A percentile compares a stretch with the other conserved stretches of the same genome.
These are phyloP conservation scores for Tolypocladium ovalisporum DNA, from an alignment of 2,329 filamentous ascomycete species.

Conservation along the genomic window DNA sequence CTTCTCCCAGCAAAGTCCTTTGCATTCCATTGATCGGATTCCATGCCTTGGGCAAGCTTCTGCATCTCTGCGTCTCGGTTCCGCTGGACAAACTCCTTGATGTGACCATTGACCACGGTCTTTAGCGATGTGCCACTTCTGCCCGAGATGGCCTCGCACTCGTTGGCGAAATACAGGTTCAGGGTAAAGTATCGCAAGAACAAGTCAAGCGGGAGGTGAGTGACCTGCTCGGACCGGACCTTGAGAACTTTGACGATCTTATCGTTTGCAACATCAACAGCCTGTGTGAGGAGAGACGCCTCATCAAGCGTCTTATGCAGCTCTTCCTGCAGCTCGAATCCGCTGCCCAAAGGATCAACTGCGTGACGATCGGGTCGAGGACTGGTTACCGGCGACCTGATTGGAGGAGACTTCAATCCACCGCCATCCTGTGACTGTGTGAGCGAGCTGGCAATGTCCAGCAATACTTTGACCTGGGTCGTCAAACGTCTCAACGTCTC, in stretches of 20 bases:
- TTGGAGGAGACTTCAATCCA: conserved; percentile 34
- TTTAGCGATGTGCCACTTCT: conserved; percentile 66
- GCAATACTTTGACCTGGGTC: conserved; percentile 85
- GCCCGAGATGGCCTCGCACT: conserved; percentile 77
- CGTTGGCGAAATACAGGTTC: conserved; percentile 73
- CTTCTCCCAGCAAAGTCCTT: conserved; percentile 61
- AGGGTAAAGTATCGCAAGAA: conserved; percentile 77
- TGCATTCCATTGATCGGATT: conserved; percentile 69
- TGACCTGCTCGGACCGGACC: conserved; percentile 64
- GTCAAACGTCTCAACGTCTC: conserved; percentile 78
- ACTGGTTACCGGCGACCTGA: conserved; percentile 42
- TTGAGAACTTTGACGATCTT: conserved; percentile 65
- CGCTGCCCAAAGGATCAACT: conserved; percentile 12
- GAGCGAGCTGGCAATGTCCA: conserved; percentile 80
- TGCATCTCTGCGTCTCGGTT: conserved; percentile 65
- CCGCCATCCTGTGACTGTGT: conserved; percentile 28
- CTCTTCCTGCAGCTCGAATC: conserved; percentile 55
- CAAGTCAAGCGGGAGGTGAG: conserved; percentile 52
- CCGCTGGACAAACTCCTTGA: conserved; percentile 65
- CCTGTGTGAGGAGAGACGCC: conserved; percentile 66
- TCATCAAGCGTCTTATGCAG: conserved; percentile 68
- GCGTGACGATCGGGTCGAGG: conserved; percentile 27
- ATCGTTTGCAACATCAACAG: conserved; percentile 71
- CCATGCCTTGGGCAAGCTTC: conserved; percentile 64
- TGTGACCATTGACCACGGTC: conserved; percentile 70